Evolutionary conservation across 2,329 filamentous ascomycete species (phyloP).

Genomic region (Pseudogymnoascus sp.): DNA sequence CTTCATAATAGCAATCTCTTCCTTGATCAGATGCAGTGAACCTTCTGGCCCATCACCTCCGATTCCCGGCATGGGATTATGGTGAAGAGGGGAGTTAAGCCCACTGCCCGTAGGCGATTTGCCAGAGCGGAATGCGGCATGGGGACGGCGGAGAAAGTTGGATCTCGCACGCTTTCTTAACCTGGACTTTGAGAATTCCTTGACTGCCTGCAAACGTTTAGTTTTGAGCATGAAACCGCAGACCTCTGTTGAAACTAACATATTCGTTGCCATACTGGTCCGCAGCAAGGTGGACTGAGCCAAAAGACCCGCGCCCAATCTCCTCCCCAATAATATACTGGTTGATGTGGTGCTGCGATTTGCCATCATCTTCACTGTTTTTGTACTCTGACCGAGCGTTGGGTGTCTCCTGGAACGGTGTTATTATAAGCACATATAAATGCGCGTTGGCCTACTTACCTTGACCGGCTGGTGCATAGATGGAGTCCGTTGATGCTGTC

Average conservation of each 20-base stretch:
- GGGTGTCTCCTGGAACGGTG: constrained; percentile 64
- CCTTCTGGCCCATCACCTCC: constrained; percentile 55
- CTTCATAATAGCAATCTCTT: constrained; percentile 99
- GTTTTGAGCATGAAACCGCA: constrained; percentile 10
- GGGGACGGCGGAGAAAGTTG: constrained; percentile 65
- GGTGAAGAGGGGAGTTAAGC: constrained; percentile 36
- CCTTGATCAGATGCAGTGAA: constrained; percentile 78
- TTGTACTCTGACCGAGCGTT: constrained; percentile 82
- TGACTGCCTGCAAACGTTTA: constrained; percentile 62
- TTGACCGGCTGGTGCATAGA: constrained; percentile 56
- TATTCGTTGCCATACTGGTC: constrained; percentile 92
- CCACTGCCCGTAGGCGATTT: constrained; percentile 35
- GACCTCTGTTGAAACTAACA: constrained; percentile 47
- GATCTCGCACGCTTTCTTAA: constrained; percentile 86
- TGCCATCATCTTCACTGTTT: constrained; percentile 75
- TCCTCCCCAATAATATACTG: constrained; percentile 92
- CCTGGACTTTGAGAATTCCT: constrained; percentile 92
- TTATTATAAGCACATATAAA: constrained; percentile 1
- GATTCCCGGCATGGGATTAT: constrained; percentile 43
- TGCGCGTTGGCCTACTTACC: constrained; percentile 31
- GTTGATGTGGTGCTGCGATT: constrained; percentile 78
- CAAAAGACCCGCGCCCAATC: constrained; percentile 94
- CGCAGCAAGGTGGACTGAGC: constrained; percentile 79
- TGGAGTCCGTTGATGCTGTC: constrained; percentile 55
- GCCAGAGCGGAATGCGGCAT: constrained; percentile 30